Evolutionary conservation across 1,139 yeast genomes (phyloP).

Genomic region (Komagataea norvegica): DNA sequence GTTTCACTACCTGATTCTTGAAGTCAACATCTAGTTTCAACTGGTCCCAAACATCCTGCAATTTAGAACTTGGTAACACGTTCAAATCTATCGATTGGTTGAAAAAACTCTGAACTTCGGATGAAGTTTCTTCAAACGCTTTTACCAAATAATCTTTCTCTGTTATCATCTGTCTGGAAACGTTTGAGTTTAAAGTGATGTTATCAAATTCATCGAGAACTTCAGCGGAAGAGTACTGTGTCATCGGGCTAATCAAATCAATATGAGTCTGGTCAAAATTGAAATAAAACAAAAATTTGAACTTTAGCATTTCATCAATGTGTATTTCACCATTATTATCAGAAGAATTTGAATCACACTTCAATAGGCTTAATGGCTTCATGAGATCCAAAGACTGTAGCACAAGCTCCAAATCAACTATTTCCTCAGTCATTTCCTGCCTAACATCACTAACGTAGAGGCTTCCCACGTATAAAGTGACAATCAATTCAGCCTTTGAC

Average conservation of each 20-base stretch:
- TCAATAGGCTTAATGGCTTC: background rate
- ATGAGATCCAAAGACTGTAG: background rate
- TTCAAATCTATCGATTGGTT: slow-evolving; percentile 16
- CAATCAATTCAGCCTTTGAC: slow-evolving; percentile 29
- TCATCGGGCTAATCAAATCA: too few relatives aligned
- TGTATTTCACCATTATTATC: background rate
- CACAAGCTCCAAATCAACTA: slow-evolving; percentile 1
- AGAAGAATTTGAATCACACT: too few relatives aligned
- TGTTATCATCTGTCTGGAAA: background rate
- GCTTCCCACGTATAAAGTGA: slow-evolving; percentile 27
- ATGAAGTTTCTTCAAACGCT: background rate
- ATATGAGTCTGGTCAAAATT: background rate
- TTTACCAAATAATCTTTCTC: background rate
- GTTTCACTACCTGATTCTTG: slow-evolving; percentile 27
- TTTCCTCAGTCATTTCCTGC: background rate
- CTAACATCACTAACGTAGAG: slow-evolving; percentile 21
- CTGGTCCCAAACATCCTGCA: slow-evolving; percentile 31
- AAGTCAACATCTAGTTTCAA: slow-evolving; percentile 27
- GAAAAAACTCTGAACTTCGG: slow-evolving; percentile 17
- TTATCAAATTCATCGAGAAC: slow-evolving; percentile 15
- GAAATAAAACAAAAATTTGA: background rate
- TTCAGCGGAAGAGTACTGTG: too few relatives aligned
- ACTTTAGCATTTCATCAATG: background rate
- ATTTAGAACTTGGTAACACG: slow-evolving; percentile 26
- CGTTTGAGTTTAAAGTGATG: slow-evolving; percentile 10